Evolutionary conservation across 208 protist species (phyloP).

Genomic region (Trypanosoma boissoni): DNA sequence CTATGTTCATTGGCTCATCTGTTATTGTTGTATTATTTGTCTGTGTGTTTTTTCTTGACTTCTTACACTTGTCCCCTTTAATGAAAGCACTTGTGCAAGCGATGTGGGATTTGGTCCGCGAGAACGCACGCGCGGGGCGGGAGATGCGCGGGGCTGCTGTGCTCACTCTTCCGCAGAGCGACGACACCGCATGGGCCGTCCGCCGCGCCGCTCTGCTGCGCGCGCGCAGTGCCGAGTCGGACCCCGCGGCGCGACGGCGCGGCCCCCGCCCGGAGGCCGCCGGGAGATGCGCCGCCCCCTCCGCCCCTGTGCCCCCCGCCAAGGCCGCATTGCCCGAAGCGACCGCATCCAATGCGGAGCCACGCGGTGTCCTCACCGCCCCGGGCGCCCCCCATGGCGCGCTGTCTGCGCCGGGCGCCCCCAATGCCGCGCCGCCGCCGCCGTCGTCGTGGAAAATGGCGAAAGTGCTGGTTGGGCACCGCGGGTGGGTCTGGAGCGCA

Average conservation of each 20-base stretch:
- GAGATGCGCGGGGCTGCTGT: constrained; percentile 37
- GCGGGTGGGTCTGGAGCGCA: constrained; percentile 96
- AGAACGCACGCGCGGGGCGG: constrained; percentile 37
- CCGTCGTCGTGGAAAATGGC: constrained; percentile 94
- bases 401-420: too few species aligned
- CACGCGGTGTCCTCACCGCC: neutral
- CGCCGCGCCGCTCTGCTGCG: constrained; percentile 42
- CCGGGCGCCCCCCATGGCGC: too few species aligned
- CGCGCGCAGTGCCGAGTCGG: constrained; percentile 32
- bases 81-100: too few species aligned
- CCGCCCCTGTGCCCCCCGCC: neutral
- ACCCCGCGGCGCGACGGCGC: neutral
- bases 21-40: neutral
- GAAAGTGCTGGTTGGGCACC: constrained; percentile 87
- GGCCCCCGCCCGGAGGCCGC: neutral
- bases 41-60: neutral
- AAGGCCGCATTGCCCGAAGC: neutral
- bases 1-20: neutral
- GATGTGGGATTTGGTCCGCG: constrained; percentile 26
- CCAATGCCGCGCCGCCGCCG: constrained; percentile 20
- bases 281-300: neutral
- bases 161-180: constrained; percentile 15
- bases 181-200: constrained; percentile 26
- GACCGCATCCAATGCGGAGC: neutral
- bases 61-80: too few species aligned